A percentile compares a stretch with the other conserved stretches of the same genome.
Conservation (phyloP, 2,329 filamentous ascomycete species). For the Venturia pyrina region DNA sequence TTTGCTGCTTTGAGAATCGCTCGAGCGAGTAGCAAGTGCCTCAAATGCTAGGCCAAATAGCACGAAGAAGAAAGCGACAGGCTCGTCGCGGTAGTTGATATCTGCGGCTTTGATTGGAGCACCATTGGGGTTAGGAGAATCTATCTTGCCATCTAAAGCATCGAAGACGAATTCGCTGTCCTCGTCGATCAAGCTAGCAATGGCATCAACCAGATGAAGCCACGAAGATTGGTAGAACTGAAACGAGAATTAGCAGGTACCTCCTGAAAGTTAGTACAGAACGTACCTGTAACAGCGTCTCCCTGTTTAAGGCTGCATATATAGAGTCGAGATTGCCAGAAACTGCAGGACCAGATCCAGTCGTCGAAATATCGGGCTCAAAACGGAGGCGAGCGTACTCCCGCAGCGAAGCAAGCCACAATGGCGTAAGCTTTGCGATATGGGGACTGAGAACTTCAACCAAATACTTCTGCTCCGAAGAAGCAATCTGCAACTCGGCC, state of each 20-base stretch:
- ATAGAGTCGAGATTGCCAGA: conserved; percentile 86
- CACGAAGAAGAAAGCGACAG: conserved; percentile 97
- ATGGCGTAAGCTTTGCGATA: conserved; percentile 76
- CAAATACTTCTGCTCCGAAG: conserved; percentile 81
- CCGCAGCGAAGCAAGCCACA: conserved; percentile 87
- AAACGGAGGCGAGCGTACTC: conserved; percentile 91
- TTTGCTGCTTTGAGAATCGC: conserved; percentile 53
- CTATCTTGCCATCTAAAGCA: conserved; percentile 74
- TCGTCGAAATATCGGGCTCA: conserved; percentile 94
- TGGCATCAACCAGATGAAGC: conserved; percentile 93
- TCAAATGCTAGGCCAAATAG: conserved; percentile 95
- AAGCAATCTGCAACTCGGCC: conserved; percentile 94
- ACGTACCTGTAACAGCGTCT: conserved; percentile 60
- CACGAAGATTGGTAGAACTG: conserved; percentile 94
- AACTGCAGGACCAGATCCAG: conserved; percentile 57
- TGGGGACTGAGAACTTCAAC: conserved; percentile 82
- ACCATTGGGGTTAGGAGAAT: conserved; percentile 25
- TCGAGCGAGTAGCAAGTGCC: conserved; percentile 74
- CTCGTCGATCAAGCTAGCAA: conserved; percentile 92
- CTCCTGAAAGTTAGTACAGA: conserved; percentile 21
- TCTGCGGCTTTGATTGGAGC: conserved; percentile 54
- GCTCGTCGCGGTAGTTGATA: conserved; percentile 97
- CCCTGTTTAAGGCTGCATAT: conserved; percentile 87
- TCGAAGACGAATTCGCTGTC: conserved; percentile 98
- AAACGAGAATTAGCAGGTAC: conserved; percentile 25